Evolutionary conservation across 2,329 filamentous ascomycete species (phyloP).

Genomic region (Calonectria ilicicola): DNA sequence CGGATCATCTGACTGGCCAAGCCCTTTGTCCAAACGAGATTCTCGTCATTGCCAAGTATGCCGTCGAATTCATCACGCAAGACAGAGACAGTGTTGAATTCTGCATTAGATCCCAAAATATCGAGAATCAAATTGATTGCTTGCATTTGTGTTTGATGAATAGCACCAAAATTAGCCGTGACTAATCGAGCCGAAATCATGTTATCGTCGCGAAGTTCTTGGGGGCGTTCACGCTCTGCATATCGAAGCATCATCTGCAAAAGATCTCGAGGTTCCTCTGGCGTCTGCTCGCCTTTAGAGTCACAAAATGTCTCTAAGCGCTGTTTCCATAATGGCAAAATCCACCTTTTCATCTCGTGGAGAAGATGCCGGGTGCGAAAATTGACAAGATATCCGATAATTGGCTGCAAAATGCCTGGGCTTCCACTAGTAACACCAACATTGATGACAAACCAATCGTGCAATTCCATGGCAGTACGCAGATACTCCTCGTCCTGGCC

Average conservation of each 20-base stretch:
- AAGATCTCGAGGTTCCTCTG: slow-evolving; percentile 49
- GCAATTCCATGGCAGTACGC: slow-evolving; percentile 41
- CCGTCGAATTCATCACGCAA: slow-evolving; percentile 47
- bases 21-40: slow-evolving; percentile 52
- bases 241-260: slow-evolving; percentile 57
- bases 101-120: neutral
- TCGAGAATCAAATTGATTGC: neutral
- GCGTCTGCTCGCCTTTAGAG: neutral
- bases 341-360: slow-evolving; percentile 42
- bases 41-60: slow-evolving; percentile 41
- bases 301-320: slow-evolving; percentile 28
- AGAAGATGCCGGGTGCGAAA: slow-evolving; percentile 37
- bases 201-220: slow-evolving; percentile 43
- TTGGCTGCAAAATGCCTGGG: slow-evolving; percentile 46
- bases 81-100: neutral
- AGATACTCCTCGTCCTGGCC: slow-evolving; percentile 52
- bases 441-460: slow-evolving; percentile 47
- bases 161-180: neutral
- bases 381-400: slow-evolving; percentile 44
- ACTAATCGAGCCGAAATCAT: neutral
- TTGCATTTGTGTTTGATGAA: neutral
- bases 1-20: slow-evolving; percentile 50
- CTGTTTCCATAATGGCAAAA: slow-evolving; percentile 37
- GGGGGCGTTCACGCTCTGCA: slow-evolving; percentile 50
- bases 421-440: slow-evolving; percentile 47